Percentiles rank a stretch among this genome's conserved stretches.
Evolutionary conservation across 768 basidiomycete genomes (phyloP).

Genomic region (Lactifluus rugatus): DNA sequence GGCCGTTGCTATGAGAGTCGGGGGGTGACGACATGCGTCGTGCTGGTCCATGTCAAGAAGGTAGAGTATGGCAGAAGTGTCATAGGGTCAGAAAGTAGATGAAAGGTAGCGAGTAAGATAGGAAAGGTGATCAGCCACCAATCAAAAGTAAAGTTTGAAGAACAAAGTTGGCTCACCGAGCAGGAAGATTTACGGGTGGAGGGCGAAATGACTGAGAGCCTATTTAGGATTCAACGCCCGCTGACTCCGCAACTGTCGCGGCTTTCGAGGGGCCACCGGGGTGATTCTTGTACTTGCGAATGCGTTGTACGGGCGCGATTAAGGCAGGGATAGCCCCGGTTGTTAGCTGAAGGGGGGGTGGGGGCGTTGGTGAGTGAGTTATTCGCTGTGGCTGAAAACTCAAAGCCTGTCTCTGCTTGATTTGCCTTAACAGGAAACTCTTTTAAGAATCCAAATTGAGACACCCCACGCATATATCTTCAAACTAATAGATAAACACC

Average conservation of each 20-base stretch:
- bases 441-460: slow-evolving; percentile 3
- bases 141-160: slow-evolving; percentile 20
- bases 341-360: not conserved
- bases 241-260: slow-evolving; percentile 17
- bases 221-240: slow-evolving; percentile 23
- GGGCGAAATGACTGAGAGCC: slow-evolving; percentile 21
- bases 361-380: slow-evolving; percentile 7
- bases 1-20: slow-evolving; percentile 13
- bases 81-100: not conserved
- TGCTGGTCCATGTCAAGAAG: slow-evolving; percentile 6
- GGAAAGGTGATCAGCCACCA: slow-evolving; percentile 19
- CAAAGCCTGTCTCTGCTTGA: slow-evolving; percentile 4
- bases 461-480: not conserved
- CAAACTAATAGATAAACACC: no score
- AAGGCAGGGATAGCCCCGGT: slow-evolving; percentile 7
- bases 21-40: slow-evolving; percentile 18
- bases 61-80: not conserved
- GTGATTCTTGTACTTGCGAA: not conserved
- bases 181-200: slow-evolving; percentile 23
- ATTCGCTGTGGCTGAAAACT: slow-evolving; percentile 18
- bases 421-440: slow-evolving; percentile 10
- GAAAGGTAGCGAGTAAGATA: slow-evolving; percentile 3
- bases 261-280: not conserved
- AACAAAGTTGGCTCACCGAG: slow-evolving; percentile 24
- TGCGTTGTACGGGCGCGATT: not conserved